These are phyloP conservation scores for Boletus sensibilis DNA, from an alignment of 768 basidiomycete genomes.

Conservation along the genomic window DNA sequence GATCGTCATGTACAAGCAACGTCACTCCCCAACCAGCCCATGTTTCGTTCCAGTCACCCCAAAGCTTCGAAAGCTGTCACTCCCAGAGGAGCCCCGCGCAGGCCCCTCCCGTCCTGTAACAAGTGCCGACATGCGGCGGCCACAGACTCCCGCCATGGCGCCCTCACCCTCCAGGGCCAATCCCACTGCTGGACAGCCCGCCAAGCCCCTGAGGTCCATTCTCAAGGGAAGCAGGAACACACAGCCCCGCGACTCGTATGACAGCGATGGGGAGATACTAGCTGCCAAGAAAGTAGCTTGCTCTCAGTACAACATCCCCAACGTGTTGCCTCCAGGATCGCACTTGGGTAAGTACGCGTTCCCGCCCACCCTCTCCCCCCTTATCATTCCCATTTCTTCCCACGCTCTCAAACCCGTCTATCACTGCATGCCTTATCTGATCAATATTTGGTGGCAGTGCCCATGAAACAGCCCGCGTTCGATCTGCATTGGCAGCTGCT, in stretches of 20 bases:
- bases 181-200: conserved; percentile 23
- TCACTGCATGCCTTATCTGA: conserved; percentile 29
- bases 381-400: neutral
- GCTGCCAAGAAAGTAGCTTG: conserved; percentile 23
- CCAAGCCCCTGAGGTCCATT: conserved; percentile 29
- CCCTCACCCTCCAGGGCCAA: conserved; percentile 19
- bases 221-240: conserved; percentile 26
- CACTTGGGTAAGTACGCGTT: conserved; percentile 25
- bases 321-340: conserved; percentile 22
- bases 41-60: conserved; percentile 22
- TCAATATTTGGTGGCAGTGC: conserved; percentile 25
- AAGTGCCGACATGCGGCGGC: conserved; percentile 16
- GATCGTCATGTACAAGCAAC: conserved; percentile 30
- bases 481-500: conserved; percentile 51
- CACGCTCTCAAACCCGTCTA: neutral
- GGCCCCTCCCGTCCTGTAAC: conserved; percentile 16
- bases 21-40: conserved; percentile 14
- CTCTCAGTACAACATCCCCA: conserved; percentile 23
- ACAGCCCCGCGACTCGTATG: conserved; percentile 23
- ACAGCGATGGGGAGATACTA: conserved; percentile 30
- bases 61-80: conserved; percentile 14
- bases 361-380: too few relatives aligned
- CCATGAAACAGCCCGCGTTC: conserved; percentile 41
- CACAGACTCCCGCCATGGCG: conserved; percentile 18
- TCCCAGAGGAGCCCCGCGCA: conserved; percentile 17